These are phyloP conservation scores for Hirschioporus abietinus DNA, from an alignment of 768 basidiomycete genomes.

Conservation along the genomic window DNA sequence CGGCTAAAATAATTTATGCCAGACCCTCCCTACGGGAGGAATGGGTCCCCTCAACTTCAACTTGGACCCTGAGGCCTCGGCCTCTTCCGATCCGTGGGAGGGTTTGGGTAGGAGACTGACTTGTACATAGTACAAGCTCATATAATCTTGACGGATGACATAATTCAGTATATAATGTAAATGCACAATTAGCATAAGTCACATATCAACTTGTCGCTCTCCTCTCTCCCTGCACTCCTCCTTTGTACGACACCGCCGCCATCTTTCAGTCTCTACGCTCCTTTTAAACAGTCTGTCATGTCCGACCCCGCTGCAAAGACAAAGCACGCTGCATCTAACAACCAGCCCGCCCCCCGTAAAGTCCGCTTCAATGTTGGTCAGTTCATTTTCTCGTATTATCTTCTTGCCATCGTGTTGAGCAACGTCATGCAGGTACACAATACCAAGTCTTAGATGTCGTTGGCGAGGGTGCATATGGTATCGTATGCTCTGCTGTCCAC, in stretches of 20 bases:
- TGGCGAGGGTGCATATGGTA: constrained; percentile 90
- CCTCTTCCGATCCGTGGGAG: no score
- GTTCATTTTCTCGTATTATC: constrained; percentile 24
- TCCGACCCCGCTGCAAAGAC: constrained; percentile 21
- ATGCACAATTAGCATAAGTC: background rate
- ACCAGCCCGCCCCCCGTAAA: constrained; percentile 62
- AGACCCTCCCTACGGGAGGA: no score
- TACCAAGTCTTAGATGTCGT: constrained; percentile 86
- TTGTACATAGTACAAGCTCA: background rate
- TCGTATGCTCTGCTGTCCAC: constrained; percentile 92
- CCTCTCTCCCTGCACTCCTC: background rate
- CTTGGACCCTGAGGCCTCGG: no score
- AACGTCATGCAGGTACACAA: constrained; percentile 43
- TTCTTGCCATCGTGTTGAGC: constrained; percentile 17
- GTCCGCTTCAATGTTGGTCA: constrained; percentile 84
- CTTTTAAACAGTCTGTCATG: background rate
- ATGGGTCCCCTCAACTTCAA: no score
- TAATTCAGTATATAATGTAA: background rate
- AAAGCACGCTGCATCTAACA: constrained; percentile 42
- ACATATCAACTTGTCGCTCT: background rate
- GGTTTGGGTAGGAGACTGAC: no score
- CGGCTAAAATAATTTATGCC: no score
- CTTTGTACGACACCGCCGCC: background rate
- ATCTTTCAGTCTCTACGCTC: background rate
- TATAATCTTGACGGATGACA: background rate